Percentiles rank a stretch among this genome's conserved stretches.
phyloP scores from a whole-genome alignment of 441 rosid genomes.

The Corymbia calophylla region DNA sequence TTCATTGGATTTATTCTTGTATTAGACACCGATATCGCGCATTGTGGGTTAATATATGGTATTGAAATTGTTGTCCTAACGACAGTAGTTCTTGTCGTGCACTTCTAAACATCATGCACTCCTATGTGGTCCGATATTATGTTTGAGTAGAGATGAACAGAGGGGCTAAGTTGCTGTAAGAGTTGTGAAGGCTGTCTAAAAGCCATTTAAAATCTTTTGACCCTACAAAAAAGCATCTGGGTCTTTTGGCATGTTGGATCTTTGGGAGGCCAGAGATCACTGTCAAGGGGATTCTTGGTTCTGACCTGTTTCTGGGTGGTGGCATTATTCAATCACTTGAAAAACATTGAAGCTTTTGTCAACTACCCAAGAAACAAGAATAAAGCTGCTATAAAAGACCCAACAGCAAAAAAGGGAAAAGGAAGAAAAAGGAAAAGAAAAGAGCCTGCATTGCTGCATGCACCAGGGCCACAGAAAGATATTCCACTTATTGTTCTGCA shows the following conservation, averaged over 20 bases:
- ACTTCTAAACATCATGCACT: background rate
- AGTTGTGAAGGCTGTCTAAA: background rate
- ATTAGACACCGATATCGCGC: constrained; percentile 20
- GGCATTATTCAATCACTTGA: background rate
- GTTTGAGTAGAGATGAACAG: background rate
- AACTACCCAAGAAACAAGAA: background rate
- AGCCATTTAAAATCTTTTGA: background rate
- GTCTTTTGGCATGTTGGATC: background rate
- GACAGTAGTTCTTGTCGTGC: background rate
- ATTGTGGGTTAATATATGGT: constrained; percentile 24
- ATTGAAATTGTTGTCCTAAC: background rate
- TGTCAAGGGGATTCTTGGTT: background rate
- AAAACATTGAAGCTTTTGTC: background rate
- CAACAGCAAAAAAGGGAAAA: background rate
- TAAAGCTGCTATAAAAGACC: background rate
- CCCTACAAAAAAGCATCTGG: background rate
- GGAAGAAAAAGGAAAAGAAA: background rate
- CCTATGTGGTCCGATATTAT: background rate
- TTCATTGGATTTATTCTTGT: constrained; percentile 69
- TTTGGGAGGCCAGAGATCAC: background rate
- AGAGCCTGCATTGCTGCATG: background rate
- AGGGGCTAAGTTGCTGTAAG: background rate
- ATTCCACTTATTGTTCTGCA: background rate
- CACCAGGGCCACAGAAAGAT: background rate
- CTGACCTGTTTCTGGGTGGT: background rate